These are phyloP conservation scores for Verruconis gallopava DNA, from an alignment of 2,329 filamentous ascomycete species.

Conservation along the genomic window DNA sequence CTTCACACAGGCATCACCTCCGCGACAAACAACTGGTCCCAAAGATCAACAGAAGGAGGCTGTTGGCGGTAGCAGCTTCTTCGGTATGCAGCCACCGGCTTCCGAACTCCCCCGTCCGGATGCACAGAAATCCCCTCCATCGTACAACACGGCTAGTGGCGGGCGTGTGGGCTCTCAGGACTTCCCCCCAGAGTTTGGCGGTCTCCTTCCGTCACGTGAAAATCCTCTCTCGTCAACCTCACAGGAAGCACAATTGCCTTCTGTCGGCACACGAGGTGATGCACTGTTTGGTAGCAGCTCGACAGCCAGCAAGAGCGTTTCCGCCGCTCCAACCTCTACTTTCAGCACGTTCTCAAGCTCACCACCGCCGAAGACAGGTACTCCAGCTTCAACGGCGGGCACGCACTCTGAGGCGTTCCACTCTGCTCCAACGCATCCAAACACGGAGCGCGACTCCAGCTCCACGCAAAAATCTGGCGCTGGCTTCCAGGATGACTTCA, in stretches of 20 bases:
- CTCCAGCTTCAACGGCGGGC: constrained; percentile 22
- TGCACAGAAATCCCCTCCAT: constrained; percentile 46
- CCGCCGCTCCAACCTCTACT: constrained; percentile 11
- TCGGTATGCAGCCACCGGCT: constrained; percentile 20
- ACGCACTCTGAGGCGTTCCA: constrained; percentile 30
- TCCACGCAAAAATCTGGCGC: constrained; percentile 14
- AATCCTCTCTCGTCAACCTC: constrained; percentile 33
- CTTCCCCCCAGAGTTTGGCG: constrained; percentile 42
- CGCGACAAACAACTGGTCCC: constrained; percentile 20
- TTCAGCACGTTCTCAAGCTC: constrained; percentile 21
- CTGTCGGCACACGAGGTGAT: constrained; percentile 27
- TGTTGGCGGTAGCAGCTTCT: constrained; percentile 16
- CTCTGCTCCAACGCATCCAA: constrained; percentile 26
- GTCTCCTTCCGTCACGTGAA: constrained; percentile 42
- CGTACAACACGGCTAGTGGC: constrained; percentile 29
- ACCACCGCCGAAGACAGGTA: constrained; percentile 23
- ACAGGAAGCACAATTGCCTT: constrained; percentile 21
- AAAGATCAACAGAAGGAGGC: constrained; percentile 13
- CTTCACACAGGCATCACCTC: constrained; percentile 54
- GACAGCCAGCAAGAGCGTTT: constrained; percentile 20
- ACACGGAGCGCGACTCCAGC: constrained; percentile 22
- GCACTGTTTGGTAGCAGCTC: constrained; percentile 25
- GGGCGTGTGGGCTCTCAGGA: constrained; percentile 15
- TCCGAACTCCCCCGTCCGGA: constrained; percentile 37
- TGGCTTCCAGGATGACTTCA: constrained; percentile 47